A percentile compares a stretch with the other conserved stretches of the same genome.
Evolutionary conservation across 306 rosid genomes (phyloP).

Genomic region (Ammopiptanthus mongolicus): DNA sequence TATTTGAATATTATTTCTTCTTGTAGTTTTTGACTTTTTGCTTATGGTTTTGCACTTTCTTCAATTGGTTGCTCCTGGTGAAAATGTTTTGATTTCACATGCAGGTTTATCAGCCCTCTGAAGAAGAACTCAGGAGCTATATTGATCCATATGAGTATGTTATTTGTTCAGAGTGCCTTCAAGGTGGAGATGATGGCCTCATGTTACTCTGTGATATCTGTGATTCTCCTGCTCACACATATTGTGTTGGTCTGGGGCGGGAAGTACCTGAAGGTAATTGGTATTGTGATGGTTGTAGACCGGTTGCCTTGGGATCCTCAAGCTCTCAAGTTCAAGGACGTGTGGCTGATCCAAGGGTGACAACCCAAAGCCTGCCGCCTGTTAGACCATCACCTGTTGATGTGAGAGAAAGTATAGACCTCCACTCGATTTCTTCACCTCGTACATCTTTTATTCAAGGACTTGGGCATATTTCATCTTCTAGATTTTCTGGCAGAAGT

Average conservation of each 20-base stretch:
- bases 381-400: constrained; percentile 41
- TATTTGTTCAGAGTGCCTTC: constrained; percentile 82
- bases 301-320: constrained; percentile 70
- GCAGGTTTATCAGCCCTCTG: constrained; percentile 98
- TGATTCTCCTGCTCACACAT: constrained; percentile 97
- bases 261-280: constrained; percentile 96
- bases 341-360: constrained; percentile 46
- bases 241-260: constrained; percentile 84
- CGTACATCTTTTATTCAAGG: constrained; percentile 49
- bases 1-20: constrained; percentile 24
- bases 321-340: constrained; percentile 59
- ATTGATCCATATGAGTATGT: constrained; percentile 90
- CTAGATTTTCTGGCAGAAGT: constrained; percentile 54
- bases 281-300: constrained; percentile 85
- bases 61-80: constrained; percentile 8
- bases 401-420: constrained; percentile 64
- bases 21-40: background rate
- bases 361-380: constrained; percentile 44
- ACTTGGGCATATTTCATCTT: constrained; percentile 50
- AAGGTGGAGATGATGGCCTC: constrained; percentile 89
- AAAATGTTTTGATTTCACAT: constrained; percentile 17
- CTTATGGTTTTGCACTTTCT: constrained; percentile 5
- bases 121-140: constrained; percentile 95
- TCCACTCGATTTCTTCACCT: constrained; percentile 63
- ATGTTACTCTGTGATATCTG: constrained; percentile 93